Percentiles rank a stretch among this genome's conserved stretches.
Conservation (phyloP, 257 asterid genomes). For the Solanum virginianum region DNA sequence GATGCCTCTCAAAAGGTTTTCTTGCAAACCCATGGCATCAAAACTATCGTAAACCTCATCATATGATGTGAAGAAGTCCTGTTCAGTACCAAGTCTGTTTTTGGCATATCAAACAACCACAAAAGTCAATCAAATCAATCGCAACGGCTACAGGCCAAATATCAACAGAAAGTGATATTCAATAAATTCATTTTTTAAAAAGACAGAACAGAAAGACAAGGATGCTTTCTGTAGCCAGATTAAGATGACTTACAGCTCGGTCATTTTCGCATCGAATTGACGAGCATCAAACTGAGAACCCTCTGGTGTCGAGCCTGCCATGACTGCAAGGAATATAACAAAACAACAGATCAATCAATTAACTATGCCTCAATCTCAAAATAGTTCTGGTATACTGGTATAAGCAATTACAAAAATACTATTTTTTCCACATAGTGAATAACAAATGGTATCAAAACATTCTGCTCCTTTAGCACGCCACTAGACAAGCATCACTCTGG, state of each 20-base stretch:
- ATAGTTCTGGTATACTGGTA: background rate
- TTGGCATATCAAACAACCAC: background rate
- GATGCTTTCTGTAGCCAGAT: background rate
- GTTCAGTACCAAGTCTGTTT: slow-evolving; percentile 35
- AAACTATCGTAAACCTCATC: background rate
- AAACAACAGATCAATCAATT: background rate
- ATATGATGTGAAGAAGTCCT: slow-evolving; percentile 7
- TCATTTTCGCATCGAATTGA: slow-evolving; percentile 44
- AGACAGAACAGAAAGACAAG: background rate
- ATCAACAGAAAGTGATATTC: background rate
- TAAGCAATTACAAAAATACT: background rate
- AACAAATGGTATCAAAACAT: background rate
- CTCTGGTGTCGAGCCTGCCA: slow-evolving; percentile 33
- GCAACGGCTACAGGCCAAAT: background rate
- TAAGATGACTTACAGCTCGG: slow-evolving; percentile 26
- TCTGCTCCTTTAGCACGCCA: background rate
- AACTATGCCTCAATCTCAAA: background rate
- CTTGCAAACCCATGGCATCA: background rate
- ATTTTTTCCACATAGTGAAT: background rate
- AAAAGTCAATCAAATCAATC: background rate
- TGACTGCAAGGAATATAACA: slow-evolving; percentile 20
- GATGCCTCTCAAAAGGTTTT: slow-evolving; percentile 26
- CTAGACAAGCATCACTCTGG: background rate
- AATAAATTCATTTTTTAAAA: background rate
- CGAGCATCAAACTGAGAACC: slow-evolving; percentile 53